Conservation (phyloP, 345 rosid species). For the Psidium guajava region DNA sequence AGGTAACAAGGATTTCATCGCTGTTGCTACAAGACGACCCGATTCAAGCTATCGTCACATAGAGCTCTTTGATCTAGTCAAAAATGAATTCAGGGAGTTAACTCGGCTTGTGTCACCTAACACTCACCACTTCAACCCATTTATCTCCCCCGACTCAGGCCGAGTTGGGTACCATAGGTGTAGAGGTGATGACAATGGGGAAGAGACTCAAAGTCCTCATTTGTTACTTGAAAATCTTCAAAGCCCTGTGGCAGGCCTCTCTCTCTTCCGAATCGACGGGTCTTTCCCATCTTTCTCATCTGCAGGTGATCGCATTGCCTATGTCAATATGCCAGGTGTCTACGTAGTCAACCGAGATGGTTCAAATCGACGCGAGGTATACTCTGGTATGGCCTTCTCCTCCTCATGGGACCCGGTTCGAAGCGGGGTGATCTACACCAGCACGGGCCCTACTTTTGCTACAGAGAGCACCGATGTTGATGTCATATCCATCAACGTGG, state of each 20-base stretch:
- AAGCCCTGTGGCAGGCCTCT: slow-evolving; percentile 36
- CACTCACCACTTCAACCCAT: slow-evolving; percentile 78
- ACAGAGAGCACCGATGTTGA: slow-evolving; percentile 58
- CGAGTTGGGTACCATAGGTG: slow-evolving; percentile 81
- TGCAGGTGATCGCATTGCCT: slow-evolving; percentile 60
- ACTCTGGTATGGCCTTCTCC: slow-evolving; percentile 40
- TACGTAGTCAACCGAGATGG: slow-evolving; percentile 79
- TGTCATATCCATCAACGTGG: slow-evolving; percentile 47
- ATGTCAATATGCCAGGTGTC: slow-evolving; percentile 63
- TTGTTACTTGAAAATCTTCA: slow-evolving; percentile 52
- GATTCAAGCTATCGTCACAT: slow-evolving; percentile 54
- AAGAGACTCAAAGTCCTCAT: slow-evolving; percentile 15
- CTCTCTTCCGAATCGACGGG: slow-evolving; percentile 78
- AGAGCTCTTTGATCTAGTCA: slow-evolving; percentile 53
- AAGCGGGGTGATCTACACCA: slow-evolving; percentile 47
- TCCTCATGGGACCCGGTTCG: slow-evolving; percentile 75
- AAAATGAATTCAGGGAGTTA: slow-evolving; percentile 44
- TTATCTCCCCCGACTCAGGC: slow-evolving; percentile 62
- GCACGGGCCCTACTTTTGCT: slow-evolving; percentile 70
- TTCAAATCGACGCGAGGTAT: slow-evolving; percentile 43
- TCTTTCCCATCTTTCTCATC: slow-evolving; percentile 87
- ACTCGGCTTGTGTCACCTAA: slow-evolving; percentile 57
- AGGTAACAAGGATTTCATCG: slow-evolving; percentile 52
- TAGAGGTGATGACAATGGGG: slow-evolving; percentile 35
- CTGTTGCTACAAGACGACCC: slow-evolving; percentile 71